Base-by-base conservation (phyloP, 192 early-diverging fungal genomes). In the Umbelopsis sp. region DNA sequence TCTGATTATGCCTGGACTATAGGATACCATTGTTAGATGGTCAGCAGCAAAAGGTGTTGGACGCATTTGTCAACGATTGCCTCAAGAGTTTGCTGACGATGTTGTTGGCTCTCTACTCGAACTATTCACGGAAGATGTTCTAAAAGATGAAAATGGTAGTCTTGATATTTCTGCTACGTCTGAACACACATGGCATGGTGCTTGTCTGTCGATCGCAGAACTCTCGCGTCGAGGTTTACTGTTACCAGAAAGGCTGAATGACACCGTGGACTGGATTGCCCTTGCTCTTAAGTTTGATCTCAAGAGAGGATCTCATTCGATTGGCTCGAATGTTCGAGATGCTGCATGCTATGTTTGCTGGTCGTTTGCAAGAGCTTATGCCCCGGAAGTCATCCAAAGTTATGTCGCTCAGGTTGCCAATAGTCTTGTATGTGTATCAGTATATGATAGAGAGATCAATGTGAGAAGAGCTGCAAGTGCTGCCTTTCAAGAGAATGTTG, bases 401-500 rank as follows among this genome's bases (percentile, higher is more conserved):
- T 86, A 90, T 82, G 86, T 91, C 16, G 32, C 77, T 4, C 75
- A 85, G 24, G 73, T 98, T 70, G 92, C 96, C 1, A 88, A 86
- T 22, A 84, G 81, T n/a, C 77, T 99, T 17, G 87, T 96, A 22
- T 89, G 90, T 0, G 90, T 92, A 16, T 91, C 93, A 0, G 85
- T 93, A 4, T 93, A 93, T 80, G 97, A 99, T 81, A 91, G 97
- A 14, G 97, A 99, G 67, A 87, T 96, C 25, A 95, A 94, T 70
- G 91, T 98, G 17, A 88, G 97, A 17, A 83, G 97, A 25, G 97
- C 97, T 6, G 93, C 93, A 25, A 92, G 91, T 77, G 97, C 97
- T 7, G 97, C 97, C 6, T 98, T 97, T 78, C 97, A 99, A 80
- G 97, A 99, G 71, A 94, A 96, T 74, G 97, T 97, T 56, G 97